Evolutionary conservation across 2,329 filamentous ascomycete genomes (phyloP).

Genomic region (Apiospora rasikravindrae): DNA sequence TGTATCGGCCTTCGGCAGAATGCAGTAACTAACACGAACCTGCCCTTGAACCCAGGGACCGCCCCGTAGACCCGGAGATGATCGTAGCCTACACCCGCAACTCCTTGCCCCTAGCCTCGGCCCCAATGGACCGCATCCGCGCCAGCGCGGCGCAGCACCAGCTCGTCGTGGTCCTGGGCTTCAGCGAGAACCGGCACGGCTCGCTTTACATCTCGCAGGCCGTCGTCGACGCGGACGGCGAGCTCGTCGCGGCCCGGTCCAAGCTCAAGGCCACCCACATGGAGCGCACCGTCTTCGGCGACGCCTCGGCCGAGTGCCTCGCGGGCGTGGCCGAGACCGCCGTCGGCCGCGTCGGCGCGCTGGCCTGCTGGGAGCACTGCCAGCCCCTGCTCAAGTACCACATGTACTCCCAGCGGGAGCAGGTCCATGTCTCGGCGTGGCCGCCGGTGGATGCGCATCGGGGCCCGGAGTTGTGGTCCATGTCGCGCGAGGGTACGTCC

Average conservation of each 20-base stretch:
- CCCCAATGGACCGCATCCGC: constrained; percentile 45
- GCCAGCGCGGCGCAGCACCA: constrained; percentile 39
- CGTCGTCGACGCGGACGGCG: constrained; percentile 47
- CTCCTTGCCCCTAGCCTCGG: constrained; percentile 35
- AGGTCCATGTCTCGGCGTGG: constrained; percentile 56
- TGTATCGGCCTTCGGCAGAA: not conserved
- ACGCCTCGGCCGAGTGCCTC: constrained; percentile 46
- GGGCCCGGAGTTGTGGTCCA: constrained; percentile 36
- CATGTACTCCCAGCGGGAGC: constrained; percentile 47
- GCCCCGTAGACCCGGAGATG: constrained; percentile 38
- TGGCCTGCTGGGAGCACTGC: constrained; percentile 58
- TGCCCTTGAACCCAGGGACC: constrained; percentile 32
- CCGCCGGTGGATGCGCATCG: constrained; percentile 38
- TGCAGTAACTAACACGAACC: not conserved
- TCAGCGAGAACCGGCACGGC: constrained; percentile 44
- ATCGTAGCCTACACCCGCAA: constrained; percentile 41
- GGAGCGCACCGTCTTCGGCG: constrained; percentile 56
- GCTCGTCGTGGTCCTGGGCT: constrained; percentile 51
- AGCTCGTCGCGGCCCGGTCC: constrained; percentile 45
- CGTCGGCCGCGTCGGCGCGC: constrained; percentile 44
- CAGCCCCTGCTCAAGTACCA: constrained; percentile 57
- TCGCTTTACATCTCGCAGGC: constrained; percentile 53
- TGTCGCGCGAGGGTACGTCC: constrained; percentile 36
- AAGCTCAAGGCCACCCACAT: constrained; percentile 61
- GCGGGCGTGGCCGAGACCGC: constrained; percentile 41